Percentiles rank a stretch among this genome's conserved stretches.
Evolutionary conservation across 208 protist genomes (phyloP).

Genomic region (Porcisia deanei): DNA sequence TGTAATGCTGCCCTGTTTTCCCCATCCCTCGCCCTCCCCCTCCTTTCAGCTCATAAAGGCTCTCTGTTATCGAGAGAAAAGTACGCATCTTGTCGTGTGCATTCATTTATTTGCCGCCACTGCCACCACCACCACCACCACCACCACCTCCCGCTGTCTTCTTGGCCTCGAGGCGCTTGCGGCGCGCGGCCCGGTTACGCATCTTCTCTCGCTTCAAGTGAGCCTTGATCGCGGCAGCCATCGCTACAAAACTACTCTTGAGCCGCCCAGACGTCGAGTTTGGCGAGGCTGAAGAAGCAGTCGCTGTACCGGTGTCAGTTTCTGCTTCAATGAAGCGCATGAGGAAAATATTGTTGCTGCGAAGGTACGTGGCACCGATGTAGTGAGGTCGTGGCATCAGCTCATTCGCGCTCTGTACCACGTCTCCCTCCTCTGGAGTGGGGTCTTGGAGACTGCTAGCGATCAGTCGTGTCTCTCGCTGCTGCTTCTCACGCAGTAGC

Average conservation of each 20-base stretch:
- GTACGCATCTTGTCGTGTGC: not conserved
- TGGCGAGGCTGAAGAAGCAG: not conserved
- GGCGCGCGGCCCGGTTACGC: slow-evolving; percentile 59
- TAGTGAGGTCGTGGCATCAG: slow-evolving; percentile 52
- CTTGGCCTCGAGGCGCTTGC: slow-evolving; percentile 45
- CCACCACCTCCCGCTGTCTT: slow-evolving; percentile 15
- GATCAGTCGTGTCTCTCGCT: slow-evolving; percentile 20
- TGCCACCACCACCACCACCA: not conserved
- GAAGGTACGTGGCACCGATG: slow-evolving; percentile 66
- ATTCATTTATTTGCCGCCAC: not conserved
- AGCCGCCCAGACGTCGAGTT: slow-evolving; percentile 8
- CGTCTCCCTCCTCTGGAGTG: not conserved
- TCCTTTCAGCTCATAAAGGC: not conserved
- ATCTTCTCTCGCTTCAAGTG: slow-evolving; percentile 50
- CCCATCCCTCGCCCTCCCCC: too few species aligned
- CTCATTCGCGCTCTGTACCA: slow-evolving; percentile 19
- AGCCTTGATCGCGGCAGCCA: slow-evolving; percentile 51
- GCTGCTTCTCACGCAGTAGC: slow-evolving; percentile 21
- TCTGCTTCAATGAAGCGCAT: slow-evolving; percentile 50
- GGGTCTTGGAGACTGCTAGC: slow-evolving; percentile 19
- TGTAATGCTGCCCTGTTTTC: not conserved
- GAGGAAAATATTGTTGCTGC: slow-evolving; percentile 77
- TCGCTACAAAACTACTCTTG: slow-evolving; percentile 31
- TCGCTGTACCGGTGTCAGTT: not conserved
- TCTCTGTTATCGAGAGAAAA: not conserved